phyloP scores from a whole-genome alignment of 495 filamentous ascomycete species.

The Neurospora cerealis region DNA sequence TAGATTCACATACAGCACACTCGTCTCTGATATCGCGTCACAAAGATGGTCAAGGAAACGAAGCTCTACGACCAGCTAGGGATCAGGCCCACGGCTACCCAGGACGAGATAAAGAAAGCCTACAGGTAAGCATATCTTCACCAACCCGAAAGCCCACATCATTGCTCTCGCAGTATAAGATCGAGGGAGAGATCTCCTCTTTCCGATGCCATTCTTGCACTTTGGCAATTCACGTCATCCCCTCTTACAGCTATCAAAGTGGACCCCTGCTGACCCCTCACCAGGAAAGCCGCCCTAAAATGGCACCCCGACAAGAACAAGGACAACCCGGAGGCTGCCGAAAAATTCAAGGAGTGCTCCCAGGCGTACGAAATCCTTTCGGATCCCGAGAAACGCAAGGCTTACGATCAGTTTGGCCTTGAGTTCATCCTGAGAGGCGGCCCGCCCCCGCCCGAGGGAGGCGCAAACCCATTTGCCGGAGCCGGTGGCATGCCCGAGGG shows the following conservation, averaged over 20 bases:
- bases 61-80: conserved; percentile 73
- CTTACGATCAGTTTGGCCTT: conserved; percentile 89
- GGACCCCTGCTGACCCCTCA: conserved; percentile 11
- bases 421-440: conserved; percentile 88
- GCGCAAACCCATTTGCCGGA: conserved; percentile 39
- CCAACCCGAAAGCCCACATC: background rate
- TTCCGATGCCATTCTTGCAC: background rate
- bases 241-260: background rate
- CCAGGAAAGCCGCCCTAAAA: conserved; percentile 80
- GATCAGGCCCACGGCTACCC: conserved; percentile 66
- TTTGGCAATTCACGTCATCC: background rate
- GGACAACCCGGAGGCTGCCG: conserved; percentile 68
- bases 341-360: conserved; percentile 92
- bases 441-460: conserved; percentile 37
- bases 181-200: background rate
- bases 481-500: conserved; percentile 26
- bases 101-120: conserved; percentile 96
- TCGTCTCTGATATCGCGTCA: background rate
- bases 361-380: conserved; percentile 97
- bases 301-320: conserved; percentile 97
- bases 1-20: background rate
- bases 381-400: conserved; percentile 93
- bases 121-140: conserved; percentile 55
- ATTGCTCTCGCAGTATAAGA: background rate
- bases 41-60: conserved; percentile 74